phyloP scores from a whole-genome alignment of 768 basidiomycete genomes.

The Lactarius deliciosus region DNA sequence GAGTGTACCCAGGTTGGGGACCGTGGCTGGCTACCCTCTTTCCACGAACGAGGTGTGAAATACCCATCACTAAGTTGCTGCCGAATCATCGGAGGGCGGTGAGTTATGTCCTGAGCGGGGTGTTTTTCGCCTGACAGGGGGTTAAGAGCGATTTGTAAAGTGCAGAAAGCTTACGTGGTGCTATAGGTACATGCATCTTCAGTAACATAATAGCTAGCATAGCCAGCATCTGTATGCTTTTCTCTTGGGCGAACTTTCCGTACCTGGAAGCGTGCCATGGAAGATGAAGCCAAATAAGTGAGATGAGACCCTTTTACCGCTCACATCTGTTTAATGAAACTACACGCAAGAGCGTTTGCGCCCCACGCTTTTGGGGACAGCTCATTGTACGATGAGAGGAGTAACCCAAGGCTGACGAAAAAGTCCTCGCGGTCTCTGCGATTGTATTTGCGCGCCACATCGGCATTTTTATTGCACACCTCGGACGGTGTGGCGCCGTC shows the following conservation, averaged over 20 bases:
- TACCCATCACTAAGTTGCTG: constrained; percentile 51
- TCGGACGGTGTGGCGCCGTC: constrained; percentile 20
- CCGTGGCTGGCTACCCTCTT: constrained; percentile 41
- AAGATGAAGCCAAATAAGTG: constrained; percentile 3
- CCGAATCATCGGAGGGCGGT: constrained; percentile 10
- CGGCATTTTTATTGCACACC: constrained; percentile 25
- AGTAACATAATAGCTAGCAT: constrained; percentile 72
- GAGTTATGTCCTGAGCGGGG: constrained; percentile 7
- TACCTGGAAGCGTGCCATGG: constrained; percentile 39
- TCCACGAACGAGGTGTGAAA: constrained; percentile 47
- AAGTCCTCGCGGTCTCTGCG: constrained; percentile 29
- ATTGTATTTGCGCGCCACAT: constrained; percentile 19
- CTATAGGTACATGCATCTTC: constrained; percentile 39
- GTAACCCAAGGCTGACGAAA: constrained; percentile 26
- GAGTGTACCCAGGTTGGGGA: constrained; percentile 56
- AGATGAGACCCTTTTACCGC: constrained; percentile 16
- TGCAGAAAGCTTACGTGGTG: constrained; percentile 27
- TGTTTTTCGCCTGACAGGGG: not conserved
- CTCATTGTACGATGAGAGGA: constrained; percentile 17
- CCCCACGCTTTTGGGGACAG: constrained; percentile 20
- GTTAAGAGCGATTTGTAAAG: not conserved
- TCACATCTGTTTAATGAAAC: constrained; percentile 34
- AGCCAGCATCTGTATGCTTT: constrained; percentile 79
- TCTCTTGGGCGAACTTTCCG: constrained; percentile 44
- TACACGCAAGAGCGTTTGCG: constrained; percentile 19